A percentile compares a stretch with the other conserved stretches of the same genome.
Conservation (phyloP, 768 basidiomycete species). For the Boletus pseudo-olivaceus region DNA sequence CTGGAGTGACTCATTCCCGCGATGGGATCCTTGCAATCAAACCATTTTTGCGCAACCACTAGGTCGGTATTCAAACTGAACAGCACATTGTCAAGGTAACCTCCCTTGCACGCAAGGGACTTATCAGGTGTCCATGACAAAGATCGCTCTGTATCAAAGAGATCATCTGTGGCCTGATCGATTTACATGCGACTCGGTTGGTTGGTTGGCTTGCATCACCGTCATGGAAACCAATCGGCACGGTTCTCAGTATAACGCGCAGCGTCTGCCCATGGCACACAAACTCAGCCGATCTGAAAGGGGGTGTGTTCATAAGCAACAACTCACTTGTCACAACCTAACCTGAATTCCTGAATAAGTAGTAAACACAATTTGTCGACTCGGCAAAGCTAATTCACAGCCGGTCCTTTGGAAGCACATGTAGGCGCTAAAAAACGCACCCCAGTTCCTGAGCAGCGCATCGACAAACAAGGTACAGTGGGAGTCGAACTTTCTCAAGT, state of each 20-base stretch:
- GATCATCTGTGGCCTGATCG: not conserved
- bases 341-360: slow-evolving; percentile 2
- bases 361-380: not conserved
- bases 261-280: not conserved
- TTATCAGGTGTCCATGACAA: not conserved
- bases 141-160: not conserved
- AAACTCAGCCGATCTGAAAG: slow-evolving; percentile 4
- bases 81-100: slow-evolving; percentile 2
- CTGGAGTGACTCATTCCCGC: too few relatives aligned
- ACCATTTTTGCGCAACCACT: not conserved
- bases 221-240: slow-evolving; percentile 18
- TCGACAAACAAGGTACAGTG: slow-evolving; percentile 12
- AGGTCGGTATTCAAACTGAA: not conserved
- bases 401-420: slow-evolving; percentile 1
- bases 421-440: slow-evolving; percentile 17
- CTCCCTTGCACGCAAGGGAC: not conserved
- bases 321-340: not conserved
- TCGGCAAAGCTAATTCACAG: slow-evolving; percentile 6
- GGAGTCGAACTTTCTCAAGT: slow-evolving; percentile 6
- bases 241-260: not conserved
- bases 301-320: not conserved
- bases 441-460: slow-evolving; percentile 28
- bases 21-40: too few relatives aligned
- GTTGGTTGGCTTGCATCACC: not conserved
- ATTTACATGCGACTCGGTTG: not conserved